Evolutionary conservation across 2,329 filamentous ascomycete species (phyloP), one percentile per base, ranked within the genome.

Genomic region (Dactylellina drechsleri): DNA sequence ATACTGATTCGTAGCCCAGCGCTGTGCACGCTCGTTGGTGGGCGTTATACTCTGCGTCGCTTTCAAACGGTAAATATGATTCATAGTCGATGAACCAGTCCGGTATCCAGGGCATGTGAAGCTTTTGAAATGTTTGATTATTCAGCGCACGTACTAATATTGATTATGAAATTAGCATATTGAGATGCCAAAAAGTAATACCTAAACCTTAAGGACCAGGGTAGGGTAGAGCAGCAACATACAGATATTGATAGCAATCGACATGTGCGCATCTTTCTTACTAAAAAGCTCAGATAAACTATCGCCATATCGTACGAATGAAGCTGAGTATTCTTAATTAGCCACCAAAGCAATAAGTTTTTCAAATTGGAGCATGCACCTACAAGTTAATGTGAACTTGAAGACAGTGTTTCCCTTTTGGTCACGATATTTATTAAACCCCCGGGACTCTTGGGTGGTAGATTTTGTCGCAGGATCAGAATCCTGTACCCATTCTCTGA

Each of bases 401-500:
- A 75, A 68, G 1, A 75, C 64, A 5, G 71, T 75, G 10, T 68
- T 75, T 8, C 71, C 71, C 36, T 49, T 50, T 10, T 4, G 1
- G 52, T 75, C 64, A n/a, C 64, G 64, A 45, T 62, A 68, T 16
- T 58, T 64, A 15, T 59, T 36, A n/a, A 68, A 75, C 1, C 71
- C 71, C 13, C 64, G 58, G 23, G 71, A 23, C 10, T 75, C 58
- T 15, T 50, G 31, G 13, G 6, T 68, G 12, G 53, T 36, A 13
- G 59, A 68, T 12, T 65, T 60, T 0, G 64, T 26, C 6, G 20
- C 18, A 43, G 40, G 23, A 13, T 16, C 36, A 28, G 59, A 52
- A 0, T 75, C 71, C 36, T 68, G 71, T 6, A 75, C 64, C 71
- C 71, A 75, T 31, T 75, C 71, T 16, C 71, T 50, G 15, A 75